Evolutionary conservation across 805 yeast genomes (phyloP).

Genomic region (Saccharomyces cerevisiae): DNA sequence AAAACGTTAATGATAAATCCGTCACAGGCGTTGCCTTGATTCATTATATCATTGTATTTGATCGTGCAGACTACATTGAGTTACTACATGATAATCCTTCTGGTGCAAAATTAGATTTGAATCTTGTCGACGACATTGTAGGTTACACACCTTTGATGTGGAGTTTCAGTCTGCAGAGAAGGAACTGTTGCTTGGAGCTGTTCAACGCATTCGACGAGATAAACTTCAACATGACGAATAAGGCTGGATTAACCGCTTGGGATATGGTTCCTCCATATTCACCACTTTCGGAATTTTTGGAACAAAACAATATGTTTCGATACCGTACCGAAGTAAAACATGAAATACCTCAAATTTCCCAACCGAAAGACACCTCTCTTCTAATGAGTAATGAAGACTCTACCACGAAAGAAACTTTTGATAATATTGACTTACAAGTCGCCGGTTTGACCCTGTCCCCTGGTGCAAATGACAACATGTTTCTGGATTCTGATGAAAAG

Average conservation of each 20-base stretch:
- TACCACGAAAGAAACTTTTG: constrained; percentile 4
- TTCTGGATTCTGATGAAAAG: constrained; percentile 10
- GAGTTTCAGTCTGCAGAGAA: constrained; percentile 62
- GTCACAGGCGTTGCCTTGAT: constrained; percentile 39
- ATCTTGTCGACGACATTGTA: constrained; percentile 41
- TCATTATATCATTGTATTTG: constrained; percentile 49
- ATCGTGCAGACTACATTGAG: constrained; percentile 42
- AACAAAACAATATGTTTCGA: constrained; percentile 40
- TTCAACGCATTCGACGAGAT: constrained; percentile 58
- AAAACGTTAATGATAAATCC: constrained; percentile 16
- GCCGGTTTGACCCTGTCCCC: constrained; percentile 27
- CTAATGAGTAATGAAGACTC: neutral
- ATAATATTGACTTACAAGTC: constrained; percentile 34
- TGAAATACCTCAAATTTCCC: neutral
- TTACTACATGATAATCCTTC: constrained; percentile 34
- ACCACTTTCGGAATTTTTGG: constrained; percentile 50
- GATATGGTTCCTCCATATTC: constrained; percentile 50
- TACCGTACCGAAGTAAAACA: constrained; percentile 5
- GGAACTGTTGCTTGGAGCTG: constrained; percentile 46
- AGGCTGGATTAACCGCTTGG: constrained; percentile 35
- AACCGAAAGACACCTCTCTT: neutral
- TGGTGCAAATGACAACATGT: constrained; percentile 6
- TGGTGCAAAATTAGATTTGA: constrained; percentile 36
- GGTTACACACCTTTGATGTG: constrained; percentile 74
- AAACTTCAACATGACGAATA: constrained; percentile 34